Conservation (phyloP, 2,329 filamentous ascomycete species). For the Colletotrichum scovillei region DNA sequence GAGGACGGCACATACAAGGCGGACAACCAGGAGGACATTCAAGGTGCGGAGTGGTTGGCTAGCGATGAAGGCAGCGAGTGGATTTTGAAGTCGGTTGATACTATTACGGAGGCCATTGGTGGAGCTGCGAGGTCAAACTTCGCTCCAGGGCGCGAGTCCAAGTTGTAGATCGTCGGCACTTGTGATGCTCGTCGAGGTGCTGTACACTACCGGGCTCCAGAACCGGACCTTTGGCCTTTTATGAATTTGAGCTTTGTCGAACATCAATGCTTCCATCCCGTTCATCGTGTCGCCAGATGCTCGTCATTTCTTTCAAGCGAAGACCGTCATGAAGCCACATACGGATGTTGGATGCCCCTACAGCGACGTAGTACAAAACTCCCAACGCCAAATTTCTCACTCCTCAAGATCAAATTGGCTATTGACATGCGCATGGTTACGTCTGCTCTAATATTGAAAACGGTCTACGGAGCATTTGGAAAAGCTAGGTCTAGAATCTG, state of each 20-base stretch:
- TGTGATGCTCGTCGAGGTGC: not conserved
- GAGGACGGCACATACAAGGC: slow-evolving; percentile 70
- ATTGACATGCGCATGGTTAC: too few relatives aligned
- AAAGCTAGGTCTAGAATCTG: not conserved
- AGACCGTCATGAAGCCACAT: too few relatives aligned
- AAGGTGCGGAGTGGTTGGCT: slow-evolving; percentile 55
- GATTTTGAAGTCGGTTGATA: slow-evolving; percentile 57
- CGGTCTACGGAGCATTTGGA: not conserved
- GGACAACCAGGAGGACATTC: slow-evolving; percentile 43
- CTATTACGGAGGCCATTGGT: slow-evolving; percentile 58
- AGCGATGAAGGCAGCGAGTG: slow-evolving; percentile 60
- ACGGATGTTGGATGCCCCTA: not conserved
- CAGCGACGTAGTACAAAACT: too few relatives aligned
- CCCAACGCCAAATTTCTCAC: too few relatives aligned
- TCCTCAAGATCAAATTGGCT: too few relatives aligned
- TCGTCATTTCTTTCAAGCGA: not conserved
- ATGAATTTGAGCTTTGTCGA: not conserved
- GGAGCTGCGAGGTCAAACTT: slow-evolving; percentile 39
- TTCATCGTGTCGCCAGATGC: not conserved
- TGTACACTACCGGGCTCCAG: slow-evolving; percentile 16
- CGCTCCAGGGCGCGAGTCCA: slow-evolving; percentile 27
- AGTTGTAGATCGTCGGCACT: slow-evolving; percentile 7
- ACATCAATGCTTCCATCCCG: not conserved
- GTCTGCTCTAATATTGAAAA: not conserved
- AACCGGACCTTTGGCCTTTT: not conserved